Conservation (phyloP, 768 basidiomycete species). For the Coprinopsis cinerea region DNA sequence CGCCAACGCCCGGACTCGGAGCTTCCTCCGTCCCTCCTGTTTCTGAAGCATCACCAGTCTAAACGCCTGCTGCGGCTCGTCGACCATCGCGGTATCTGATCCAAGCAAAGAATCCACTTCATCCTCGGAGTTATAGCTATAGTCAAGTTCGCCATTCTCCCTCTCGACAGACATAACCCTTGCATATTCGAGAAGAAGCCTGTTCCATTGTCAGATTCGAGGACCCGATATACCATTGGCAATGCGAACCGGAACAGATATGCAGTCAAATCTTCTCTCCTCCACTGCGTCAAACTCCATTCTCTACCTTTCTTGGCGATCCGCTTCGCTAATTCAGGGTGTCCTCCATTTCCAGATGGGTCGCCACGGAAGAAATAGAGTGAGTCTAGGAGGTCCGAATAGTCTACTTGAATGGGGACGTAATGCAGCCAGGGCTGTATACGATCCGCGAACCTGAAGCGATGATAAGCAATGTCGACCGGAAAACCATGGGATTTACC, state of each 20-base stretch:
- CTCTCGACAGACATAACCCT: slow-evolving; percentile 9
- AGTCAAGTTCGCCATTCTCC: slow-evolving; percentile 8
- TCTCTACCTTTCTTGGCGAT: slow-evolving; percentile 41
- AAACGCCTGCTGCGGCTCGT: too few relatives aligned
- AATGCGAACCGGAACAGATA: slow-evolving; percentile 52
- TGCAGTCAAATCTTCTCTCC: slow-evolving; percentile 45
- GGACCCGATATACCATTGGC: too few relatives aligned
- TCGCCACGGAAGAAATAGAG: slow-evolving; percentile 69
- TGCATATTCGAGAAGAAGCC: slow-evolving; percentile 12
- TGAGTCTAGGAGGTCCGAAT: slow-evolving; percentile 62
- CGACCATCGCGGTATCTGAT: too few relatives aligned
- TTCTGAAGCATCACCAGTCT: too few relatives aligned
- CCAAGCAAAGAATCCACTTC: too few relatives aligned
- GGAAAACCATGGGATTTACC: slow-evolving; percentile 31
- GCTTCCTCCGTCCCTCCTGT: too few relatives aligned
- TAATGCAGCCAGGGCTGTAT: slow-evolving; percentile 71
- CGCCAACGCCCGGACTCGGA: too few relatives aligned
- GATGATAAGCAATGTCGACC: neutral
- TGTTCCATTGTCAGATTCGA: too few relatives aligned
- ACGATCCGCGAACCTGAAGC: slow-evolving; percentile 46
- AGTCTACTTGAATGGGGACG: slow-evolving; percentile 57
- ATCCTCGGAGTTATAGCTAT: neutral
- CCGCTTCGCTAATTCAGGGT: slow-evolving; percentile 50
- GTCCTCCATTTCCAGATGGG: slow-evolving; percentile 42
- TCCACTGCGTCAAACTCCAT: slow-evolving; percentile 48